Base-by-base conservation (phyloP, 129 eudicot species). In the Saposhnikovia divaricata region DNA sequence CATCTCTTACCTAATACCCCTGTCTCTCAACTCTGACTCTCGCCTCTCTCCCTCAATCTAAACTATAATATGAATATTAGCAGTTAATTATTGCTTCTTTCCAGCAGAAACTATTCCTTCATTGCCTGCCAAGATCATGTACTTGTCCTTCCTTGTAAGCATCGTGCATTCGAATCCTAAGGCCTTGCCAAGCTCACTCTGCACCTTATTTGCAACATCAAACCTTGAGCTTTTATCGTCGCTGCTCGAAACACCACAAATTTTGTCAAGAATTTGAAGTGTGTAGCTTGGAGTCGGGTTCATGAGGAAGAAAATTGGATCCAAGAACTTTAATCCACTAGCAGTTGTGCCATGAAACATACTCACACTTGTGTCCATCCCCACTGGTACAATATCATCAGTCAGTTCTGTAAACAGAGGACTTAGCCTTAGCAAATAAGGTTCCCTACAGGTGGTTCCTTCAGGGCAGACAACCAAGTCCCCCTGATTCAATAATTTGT, bases 401-500 rank as follows among this genome's bases (percentile, higher is more conserved):
- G 86, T 87, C 37, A 93, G 55, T 80, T 93, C 96, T 1, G 96
- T 80, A 39, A 91, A 93, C 25, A 93, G 78, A 2, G 98, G 91
- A 69, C 96, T 90, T 39, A 93, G 85, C 76, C 96, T 76, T 55
- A 93, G 75, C 80, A 93, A 74, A 84, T 75, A 93, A 1, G 93
- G 94, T 76, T 89, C 98, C 79, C 98, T 87, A 74, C 96, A 90
- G 6, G 98, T 93, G 38, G 96, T 93, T 19, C 98, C 98, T 86
- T 93, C 98, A 0, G 98, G 98, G 75, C 96, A 93, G 31, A 93
- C 88, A 14, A 85, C 89, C 4, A 92, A 72, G 74, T 93, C 93
- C 23, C 98, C 93, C 78, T 84, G 84, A 15, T 75, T 83, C 69
- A 93, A 83, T 57, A 85, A 53, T 71, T 79, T 84, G 44, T 86